Evolutionary conservation across 2,329 filamentous ascomycete genomes (phyloP), one percentile per base, ranked within the genome.

Genomic region (Neonectria ditissima): DNA sequence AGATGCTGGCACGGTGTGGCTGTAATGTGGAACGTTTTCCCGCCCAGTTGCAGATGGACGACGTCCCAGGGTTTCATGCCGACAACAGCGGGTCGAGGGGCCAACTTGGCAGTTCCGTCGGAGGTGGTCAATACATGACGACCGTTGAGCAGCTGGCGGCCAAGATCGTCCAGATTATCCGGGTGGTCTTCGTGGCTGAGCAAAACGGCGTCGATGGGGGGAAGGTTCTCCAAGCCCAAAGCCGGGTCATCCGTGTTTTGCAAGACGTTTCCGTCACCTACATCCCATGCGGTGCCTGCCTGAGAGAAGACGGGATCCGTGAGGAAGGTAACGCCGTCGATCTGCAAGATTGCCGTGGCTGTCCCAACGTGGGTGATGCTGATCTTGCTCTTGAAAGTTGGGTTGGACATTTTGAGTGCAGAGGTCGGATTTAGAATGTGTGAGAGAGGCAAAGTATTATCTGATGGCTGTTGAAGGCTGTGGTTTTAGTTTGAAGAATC

Each of bases 241-340:
- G 30, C 28, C 5, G 28, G 28, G 5, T 51, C 48, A 11, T 20
- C 28, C 9, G 26, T 8, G 20, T 20, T 16, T 28, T 5, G 28
- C 5, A 51, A 28, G n/a, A 47, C 16, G 5, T 22, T n/a, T 9
- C 8, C 24, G 2, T 22, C 13, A 14, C 44, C 24, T 8, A 47
- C 14, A 16, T 47, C 24, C 20, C 22, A 47, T 8, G 8, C 5
- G 14, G 44, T 47, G 5, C 43, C 22, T 16, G 22, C 43, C 1
- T 77, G 78, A 0, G 79, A 80, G 68, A 84, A 84, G 65, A 82
- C 79, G 1, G 82, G 81, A 47, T 84, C 81, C 0, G 82, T 84
- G 6, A 84, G 69, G 39, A 84, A 73, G 10, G 74, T 81, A 58
- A 82, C 61, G 16, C 77, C 78, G 43, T 80, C 71, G 43, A 84